Evolutionary conservation across 2,329 filamentous ascomycete species (phyloP).

Genomic region (Microthyrium microscopicum): DNA sequence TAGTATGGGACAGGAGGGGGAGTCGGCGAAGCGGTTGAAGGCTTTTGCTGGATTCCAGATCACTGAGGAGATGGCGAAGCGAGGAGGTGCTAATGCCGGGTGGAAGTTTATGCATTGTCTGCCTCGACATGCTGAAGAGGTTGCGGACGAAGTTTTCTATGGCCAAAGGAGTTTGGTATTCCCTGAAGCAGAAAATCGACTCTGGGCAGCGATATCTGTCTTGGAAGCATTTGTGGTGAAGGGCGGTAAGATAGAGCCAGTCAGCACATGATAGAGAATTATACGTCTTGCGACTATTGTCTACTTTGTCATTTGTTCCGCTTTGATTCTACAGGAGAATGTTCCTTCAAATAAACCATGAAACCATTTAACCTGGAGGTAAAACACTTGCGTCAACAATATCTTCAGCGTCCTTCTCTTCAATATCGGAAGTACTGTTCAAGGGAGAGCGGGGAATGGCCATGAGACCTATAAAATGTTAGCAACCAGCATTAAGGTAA

Average conservation of each 20-base stretch:
- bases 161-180: slow-evolving; percentile 74
- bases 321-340: too few species aligned
- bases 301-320: too few species aligned
- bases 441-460: slow-evolving; percentile 86
- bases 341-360: too few species aligned
- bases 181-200: slow-evolving; percentile 80
- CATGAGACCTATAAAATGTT: slow-evolving; percentile 55
- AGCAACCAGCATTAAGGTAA: slow-evolving; percentile 2
- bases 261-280: too few species aligned
- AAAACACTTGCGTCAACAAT: slow-evolving; percentile 88
- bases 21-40: slow-evolving; percentile 57
- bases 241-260: slow-evolving; percentile 52
- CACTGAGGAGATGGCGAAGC: slow-evolving; percentile 65
- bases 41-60: slow-evolving; percentile 87
- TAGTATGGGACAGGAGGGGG: slow-evolving; percentile 91
- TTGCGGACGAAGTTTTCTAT: slow-evolving; percentile 90
- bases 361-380: slow-evolving; percentile 63
- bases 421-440: slow-evolving; percentile 53
- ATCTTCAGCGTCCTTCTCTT: slow-evolving; percentile 79
- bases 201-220: slow-evolving; percentile 73
- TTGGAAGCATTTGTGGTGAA: slow-evolving; percentile 89
- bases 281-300: too few species aligned
- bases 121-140: slow-evolving; percentile 82
- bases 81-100: slow-evolving; percentile 67
- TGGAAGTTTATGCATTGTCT: slow-evolving; percentile 99